Evolutionary conservation across 2,329 filamentous ascomycete genomes (phyloP).

Genomic region (Colletotrichum karsti): DNA sequence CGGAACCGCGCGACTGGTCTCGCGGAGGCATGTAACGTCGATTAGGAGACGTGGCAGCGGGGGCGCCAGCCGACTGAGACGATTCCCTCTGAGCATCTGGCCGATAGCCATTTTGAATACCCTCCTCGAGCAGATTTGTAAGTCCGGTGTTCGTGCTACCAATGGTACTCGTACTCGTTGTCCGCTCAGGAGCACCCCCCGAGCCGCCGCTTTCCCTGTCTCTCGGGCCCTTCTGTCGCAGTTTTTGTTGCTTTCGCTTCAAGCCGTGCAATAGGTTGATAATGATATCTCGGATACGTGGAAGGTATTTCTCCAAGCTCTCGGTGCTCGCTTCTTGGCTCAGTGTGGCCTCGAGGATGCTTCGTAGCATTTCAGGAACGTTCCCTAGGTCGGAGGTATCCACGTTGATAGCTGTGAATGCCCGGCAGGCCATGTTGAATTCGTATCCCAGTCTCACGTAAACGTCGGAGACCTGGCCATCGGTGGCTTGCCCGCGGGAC

Average conservation of each 20-base stretch:
- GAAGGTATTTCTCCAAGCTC: slow-evolving; percentile 92
- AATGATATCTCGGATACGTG: slow-evolving; percentile 96
- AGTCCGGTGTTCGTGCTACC: slow-evolving; percentile 66
- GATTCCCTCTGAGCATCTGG: slow-evolving; percentile 39
- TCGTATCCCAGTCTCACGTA: slow-evolving; percentile 98
- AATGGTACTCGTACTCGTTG: slow-evolving; percentile 67
- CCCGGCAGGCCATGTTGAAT: slow-evolving; percentile 98
- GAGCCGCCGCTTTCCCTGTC: slow-evolving; percentile 60
- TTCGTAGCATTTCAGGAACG: slow-evolving; percentile 88
- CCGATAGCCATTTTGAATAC: slow-evolving; percentile 62
- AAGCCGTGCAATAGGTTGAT: slow-evolving; percentile 96
- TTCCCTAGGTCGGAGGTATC: slow-evolving; percentile 94
- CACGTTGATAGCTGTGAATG: slow-evolving; percentile 96
- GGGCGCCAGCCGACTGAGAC: slow-evolving; percentile 22
- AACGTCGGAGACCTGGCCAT: slow-evolving; percentile 96
- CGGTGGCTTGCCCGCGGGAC: slow-evolving; percentile 91
- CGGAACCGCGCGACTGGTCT: slow-evolving; percentile 60
- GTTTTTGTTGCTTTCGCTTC: slow-evolving; percentile 94
- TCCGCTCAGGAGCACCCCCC: slow-evolving; percentile 51
- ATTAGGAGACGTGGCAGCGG: slow-evolving; percentile 52
- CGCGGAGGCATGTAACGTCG: slow-evolving; percentile 55
- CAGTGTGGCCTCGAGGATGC: slow-evolving; percentile 93
- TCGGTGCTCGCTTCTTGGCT: slow-evolving; percentile 96
- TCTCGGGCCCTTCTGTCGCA: slow-evolving; percentile 71
- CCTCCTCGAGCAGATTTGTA: slow-evolving; percentile 68